Evolutionary conservation across 345 rosid genomes (phyloP).

Genomic region (Syzygium aqueum): DNA sequence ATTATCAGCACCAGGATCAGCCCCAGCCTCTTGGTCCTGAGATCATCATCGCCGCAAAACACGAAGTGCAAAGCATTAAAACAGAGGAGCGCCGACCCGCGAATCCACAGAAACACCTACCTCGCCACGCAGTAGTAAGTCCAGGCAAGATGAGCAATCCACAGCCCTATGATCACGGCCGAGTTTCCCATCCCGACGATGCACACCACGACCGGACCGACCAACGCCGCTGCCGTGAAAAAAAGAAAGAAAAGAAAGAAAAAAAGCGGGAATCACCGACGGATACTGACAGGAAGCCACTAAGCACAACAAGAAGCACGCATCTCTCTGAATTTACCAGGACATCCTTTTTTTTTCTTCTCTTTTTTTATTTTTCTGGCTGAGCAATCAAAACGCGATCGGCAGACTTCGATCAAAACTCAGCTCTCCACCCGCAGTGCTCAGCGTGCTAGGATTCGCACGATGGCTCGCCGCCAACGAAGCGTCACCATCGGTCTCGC

Average conservation of each 20-base stretch:
- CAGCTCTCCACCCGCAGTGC: neutral
- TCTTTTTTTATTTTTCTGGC: too few relatives aligned
- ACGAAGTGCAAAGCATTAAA: neutral
- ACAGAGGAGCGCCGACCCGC: neutral
- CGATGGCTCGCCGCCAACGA: too few relatives aligned
- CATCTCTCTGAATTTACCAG: neutral
- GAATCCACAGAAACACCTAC: constrained; percentile 13
- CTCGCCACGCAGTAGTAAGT: constrained; percentile 65
- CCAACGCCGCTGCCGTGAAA: constrained; percentile 27
- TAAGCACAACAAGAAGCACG: neutral
- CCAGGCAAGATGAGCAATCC: constrained; percentile 78
- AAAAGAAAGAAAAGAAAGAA: neutral
- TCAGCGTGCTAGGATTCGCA: too few relatives aligned
- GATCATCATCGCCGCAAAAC: neutral
- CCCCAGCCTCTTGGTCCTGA: constrained; percentile 70
- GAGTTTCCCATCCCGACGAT: constrained; percentile 49
- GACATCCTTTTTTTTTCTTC: neutral
- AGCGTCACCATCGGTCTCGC: too few relatives aligned
- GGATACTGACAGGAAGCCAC: neutral
- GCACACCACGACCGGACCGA: constrained; percentile 44
- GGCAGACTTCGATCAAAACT: too few relatives aligned
- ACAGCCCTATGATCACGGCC: constrained; percentile 58
- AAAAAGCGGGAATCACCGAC: neutral
- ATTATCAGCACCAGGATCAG: constrained; percentile 32
- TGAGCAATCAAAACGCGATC: too few relatives aligned